Evolutionary conservation across 768 basidiomycete species (phyloP).

Genomic region (Mrakia frigida): DNA sequence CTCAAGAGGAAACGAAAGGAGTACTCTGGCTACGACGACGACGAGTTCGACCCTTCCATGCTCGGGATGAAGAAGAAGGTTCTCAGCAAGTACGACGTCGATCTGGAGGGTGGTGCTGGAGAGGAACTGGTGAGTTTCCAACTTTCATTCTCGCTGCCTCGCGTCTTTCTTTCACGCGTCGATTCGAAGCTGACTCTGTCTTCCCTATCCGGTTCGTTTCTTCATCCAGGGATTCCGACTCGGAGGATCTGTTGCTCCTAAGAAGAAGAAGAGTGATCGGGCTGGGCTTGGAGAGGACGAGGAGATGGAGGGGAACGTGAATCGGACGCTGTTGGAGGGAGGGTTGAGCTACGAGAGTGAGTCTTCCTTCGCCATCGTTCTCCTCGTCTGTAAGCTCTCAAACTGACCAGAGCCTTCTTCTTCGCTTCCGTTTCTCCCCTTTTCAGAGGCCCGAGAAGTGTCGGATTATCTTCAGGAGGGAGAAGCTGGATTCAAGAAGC

Average conservation of each 20-base stretch:
- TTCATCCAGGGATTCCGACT: constrained; percentile 71
- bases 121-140: constrained; percentile 55
- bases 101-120: constrained; percentile 58
- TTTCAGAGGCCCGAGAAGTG: constrained; percentile 78
- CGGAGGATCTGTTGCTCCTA: constrained; percentile 50
- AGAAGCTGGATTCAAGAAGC: constrained; percentile 91
- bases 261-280: constrained; percentile 24
- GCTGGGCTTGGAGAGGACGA: constrained; percentile 50
- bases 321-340: constrained; percentile 65
- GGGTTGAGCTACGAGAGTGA: constrained; percentile 79
- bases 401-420: neutral
- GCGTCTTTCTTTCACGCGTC: neutral
- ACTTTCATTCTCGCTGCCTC: neutral
- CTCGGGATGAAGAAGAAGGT: constrained; percentile 77
- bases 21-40: constrained; percentile 95
- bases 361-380: constrained; percentile 42
- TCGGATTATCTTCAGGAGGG: constrained; percentile 88
- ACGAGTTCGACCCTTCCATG: constrained; percentile 69
- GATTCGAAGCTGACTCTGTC: neutral
- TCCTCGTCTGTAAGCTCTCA: neutral
- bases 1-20: constrained; percentile 64
- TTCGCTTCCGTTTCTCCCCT: neutral
- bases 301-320: constrained; percentile 58
- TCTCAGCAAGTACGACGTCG: constrained; percentile 89
- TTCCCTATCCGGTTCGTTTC: constrained; percentile 13